A percentile compares a stretch with the other conserved stretches of the same genome.
phyloP scores from a whole-genome alignment of 352 stramenopile species.

The Globisporangium middletonii region DNA sequence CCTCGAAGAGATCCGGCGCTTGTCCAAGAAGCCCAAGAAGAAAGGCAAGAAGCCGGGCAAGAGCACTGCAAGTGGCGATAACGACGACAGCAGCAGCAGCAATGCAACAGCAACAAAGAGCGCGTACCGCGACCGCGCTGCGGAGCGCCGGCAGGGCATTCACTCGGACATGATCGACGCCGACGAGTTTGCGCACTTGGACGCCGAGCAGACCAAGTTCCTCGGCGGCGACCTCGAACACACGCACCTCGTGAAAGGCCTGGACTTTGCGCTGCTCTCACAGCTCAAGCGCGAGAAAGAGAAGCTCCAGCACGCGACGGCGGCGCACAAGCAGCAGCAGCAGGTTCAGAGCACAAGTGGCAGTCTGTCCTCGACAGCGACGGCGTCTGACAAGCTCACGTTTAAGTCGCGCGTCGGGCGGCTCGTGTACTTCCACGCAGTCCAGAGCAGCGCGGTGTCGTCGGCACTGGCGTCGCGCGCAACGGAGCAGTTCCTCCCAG shows the following conservation, averaged over 20 bases:
- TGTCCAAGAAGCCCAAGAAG: constrained; percentile 64
- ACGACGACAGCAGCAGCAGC: constrained; percentile 2
- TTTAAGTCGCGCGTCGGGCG: constrained; percentile 60
- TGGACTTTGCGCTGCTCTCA: constrained; percentile 85
- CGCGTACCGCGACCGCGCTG: constrained; percentile 59
- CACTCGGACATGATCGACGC: constrained; percentile 39
- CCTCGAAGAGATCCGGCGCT: constrained; percentile 35
- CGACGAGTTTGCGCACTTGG: constrained; percentile 43
- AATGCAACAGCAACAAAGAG: constrained; percentile 2
- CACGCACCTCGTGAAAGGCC: constrained; percentile 85
- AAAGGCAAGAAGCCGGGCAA: constrained; percentile 37
- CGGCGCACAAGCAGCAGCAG: constrained; percentile 22
- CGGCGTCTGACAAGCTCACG: constrained; percentile 22
- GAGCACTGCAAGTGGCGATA: constrained; percentile 9
- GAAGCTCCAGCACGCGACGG: constrained; percentile 32
- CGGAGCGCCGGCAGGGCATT: constrained; percentile 41
- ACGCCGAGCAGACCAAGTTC: constrained; percentile 80
- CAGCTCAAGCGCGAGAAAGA: constrained; percentile 81
- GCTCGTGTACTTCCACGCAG: constrained; percentile 61
- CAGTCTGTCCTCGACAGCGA: background rate
- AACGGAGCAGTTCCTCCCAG: constrained; percentile 68
- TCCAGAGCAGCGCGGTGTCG: constrained; percentile 28
- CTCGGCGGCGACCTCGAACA: constrained; percentile 76
- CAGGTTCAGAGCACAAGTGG: background rate
- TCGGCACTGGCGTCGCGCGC: constrained; percentile 10